Base-by-base conservation (phyloP, 2,329 filamentous ascomycete genomes). In the Diaporthe sp. region DNA sequence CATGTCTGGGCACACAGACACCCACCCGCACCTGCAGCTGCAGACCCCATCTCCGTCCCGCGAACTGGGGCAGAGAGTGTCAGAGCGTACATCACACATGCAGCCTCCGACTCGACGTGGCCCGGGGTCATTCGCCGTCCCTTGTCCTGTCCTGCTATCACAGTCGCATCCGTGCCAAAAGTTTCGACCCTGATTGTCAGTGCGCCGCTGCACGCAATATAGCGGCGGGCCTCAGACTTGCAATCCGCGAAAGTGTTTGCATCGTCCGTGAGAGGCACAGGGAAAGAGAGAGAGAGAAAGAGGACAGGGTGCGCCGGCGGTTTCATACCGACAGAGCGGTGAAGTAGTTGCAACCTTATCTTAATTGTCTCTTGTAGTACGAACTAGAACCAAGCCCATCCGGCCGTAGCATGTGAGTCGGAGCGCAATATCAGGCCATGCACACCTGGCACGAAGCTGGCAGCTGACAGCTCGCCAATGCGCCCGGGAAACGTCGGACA, bases 321-420 rank as follows among this genome's bases (percentile, higher is more conserved):
- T 68, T 68, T 68, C 65, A 68, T 68, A 42, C 65, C 65, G 65
- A 53, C 65, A 39, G 65, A 53, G 65, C 65, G 65, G 65, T 68
- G 65, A 68, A 53, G 65, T 68, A 53, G 65, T 68, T 12, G 46
- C 46, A 68, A 53, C 46, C 65, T 53, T 39, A 28, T 68, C 22
- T 28, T 68, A 53, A 39, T 68, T 68, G 34, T 39, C 31, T 67
- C 62, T 53, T 53, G 46, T 39, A 53, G 65, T 25, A 67, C 28
- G 28, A 49, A 49, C 22, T 51, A 39, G 42, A 49, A 34, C 15
- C 42, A 31, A 65, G 17, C n/a, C 10, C 25, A 15, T 39, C 62
- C n/a, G 46, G 46, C 31, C 31, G 65, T 68, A 53, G 46, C 65
- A 39, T 68, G 46, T 28, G 46, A 68, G 46, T 28, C 31, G 65